Base-by-base conservation (phyloP, 495 filamentous ascomycete genomes). In the Ramalina peruviana region DNA sequence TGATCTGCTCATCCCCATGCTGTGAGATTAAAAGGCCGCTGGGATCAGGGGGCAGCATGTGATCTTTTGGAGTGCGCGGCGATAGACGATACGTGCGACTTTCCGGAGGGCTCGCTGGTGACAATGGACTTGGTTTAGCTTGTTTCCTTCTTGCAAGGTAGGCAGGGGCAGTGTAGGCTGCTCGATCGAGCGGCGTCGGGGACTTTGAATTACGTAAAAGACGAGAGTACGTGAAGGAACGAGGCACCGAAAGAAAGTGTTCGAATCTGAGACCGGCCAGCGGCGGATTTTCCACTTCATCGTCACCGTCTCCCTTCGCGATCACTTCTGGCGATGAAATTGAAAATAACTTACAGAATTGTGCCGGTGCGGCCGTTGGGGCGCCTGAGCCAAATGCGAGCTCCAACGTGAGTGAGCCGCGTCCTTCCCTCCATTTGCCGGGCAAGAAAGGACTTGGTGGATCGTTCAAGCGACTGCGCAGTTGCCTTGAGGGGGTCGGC, bases 401-500 rank as follows among this genome's bases (percentile, higher is more conserved):
- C 40, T 42, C 49, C 37, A 49, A 56, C 11, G 21, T 37, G 10
- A 36, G 21, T 25, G 43, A 40, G n/a, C 40, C 33, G 19, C 33
- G 36, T 5, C 43, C 27, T 43, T 54, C 47, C 15, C 43, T 48
- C 25, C 43, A 15, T 13, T 12, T 40, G 2, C 27, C 54, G 25
- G 42, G 38, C 51, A 45, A 48, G 13, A 51, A 51, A 25, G 26
- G 37, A 10, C 48, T 44, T 38, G 50, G 54, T 1, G 48, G 48
- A 15, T 20, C 43, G 36, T 44, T 46, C 36, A 67, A 67, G 25
- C 67, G 66, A 46, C 67, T 66, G 49, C 70, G 71, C 15, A 72
- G 62, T 55, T 81, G 82, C 65, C 94, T 97, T 1, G 93, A 97
- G 3, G 92, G 92, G 11, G 92, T 98, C 10, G 89, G 88, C 20